phyloP scores from a whole-genome alignment of 2,329 filamentous ascomycete species.

The Colletotrichum truncatum region DNA sequence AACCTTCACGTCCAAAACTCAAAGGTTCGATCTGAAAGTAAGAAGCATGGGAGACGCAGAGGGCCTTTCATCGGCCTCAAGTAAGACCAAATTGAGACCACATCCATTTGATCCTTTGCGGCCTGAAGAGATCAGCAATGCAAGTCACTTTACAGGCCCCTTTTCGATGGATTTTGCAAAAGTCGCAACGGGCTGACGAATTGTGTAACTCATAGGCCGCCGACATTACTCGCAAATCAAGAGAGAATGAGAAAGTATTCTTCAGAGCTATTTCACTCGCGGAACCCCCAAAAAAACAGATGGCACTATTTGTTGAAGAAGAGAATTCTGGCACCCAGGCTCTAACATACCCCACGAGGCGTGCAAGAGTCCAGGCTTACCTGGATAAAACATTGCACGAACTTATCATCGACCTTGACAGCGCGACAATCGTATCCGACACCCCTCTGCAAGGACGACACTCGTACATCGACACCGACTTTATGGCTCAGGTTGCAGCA shows the following conservation, averaged over 20 bases:
- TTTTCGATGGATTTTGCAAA: neutral
- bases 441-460: slow-evolving; percentile 49
- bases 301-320: slow-evolving; percentile 49
- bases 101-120: slow-evolving; percentile 29
- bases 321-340: slow-evolving; percentile 39
- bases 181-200: neutral
- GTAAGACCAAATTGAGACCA: neutral
- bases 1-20: neutral
- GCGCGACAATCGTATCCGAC: slow-evolving; percentile 27
- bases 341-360: slow-evolving; percentile 30
- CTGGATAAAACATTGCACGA: slow-evolving; percentile 31
- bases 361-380: slow-evolving; percentile 46
- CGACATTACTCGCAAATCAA: neutral
- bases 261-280: slow-evolving; percentile 56
- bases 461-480: slow-evolving; percentile 55
- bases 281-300: slow-evolving; percentile 53
- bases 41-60: neutral
- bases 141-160: neutral
- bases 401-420: slow-evolving; percentile 33
- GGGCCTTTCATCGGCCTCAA: neutral
- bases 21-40: neutral
- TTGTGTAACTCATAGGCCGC: slow-evolving; percentile 1
- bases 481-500: slow-evolving; percentile 57
- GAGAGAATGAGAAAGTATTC: slow-evolving; percentile 32
- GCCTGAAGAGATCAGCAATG: slow-evolving; percentile 21